Conservation (phyloP, 345 rosid species). For the Eucalyptus tenuipes region DNA sequence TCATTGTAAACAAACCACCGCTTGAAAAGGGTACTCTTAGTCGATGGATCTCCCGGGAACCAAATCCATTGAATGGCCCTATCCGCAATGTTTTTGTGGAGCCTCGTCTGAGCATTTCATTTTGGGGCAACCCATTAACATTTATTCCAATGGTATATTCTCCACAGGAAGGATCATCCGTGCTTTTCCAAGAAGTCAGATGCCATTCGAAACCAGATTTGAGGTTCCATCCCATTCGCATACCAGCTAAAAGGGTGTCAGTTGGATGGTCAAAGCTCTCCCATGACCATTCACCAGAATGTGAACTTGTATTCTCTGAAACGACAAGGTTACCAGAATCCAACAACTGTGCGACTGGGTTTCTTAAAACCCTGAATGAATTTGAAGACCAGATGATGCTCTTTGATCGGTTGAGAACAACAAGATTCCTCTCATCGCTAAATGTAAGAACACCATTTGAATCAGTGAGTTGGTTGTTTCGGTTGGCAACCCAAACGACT, state of each 20-base stretch:
- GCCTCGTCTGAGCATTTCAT: not conserved
- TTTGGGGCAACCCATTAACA: slow-evolving; percentile 9
- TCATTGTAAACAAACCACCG: accelerated
- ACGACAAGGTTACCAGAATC: slow-evolving; percentile 22
- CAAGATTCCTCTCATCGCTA: not conserved
- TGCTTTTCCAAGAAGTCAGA: slow-evolving; percentile 7
- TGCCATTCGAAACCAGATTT: not conserved
- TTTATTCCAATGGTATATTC: not conserved
- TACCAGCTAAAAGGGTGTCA: slow-evolving; percentile 12
- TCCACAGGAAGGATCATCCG: slow-evolving; percentile 11
- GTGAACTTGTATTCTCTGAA: not conserved
- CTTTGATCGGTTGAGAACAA: not conserved
- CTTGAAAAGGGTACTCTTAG: no score
- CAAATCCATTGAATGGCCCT: no score
- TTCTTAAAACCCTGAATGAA: not conserved
- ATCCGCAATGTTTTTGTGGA: accelerated
- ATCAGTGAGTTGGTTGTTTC: slow-evolving; percentile 4
- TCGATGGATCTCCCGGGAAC: accelerated
- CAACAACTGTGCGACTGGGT: slow-evolving; percentile 6
- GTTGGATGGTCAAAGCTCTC: slow-evolving; percentile 20
- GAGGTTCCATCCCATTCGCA: slow-evolving; percentile 8
- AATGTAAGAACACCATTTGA: slow-evolving; percentile 3
- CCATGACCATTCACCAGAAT: not conserved
- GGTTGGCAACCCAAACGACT: slow-evolving; percentile 30
- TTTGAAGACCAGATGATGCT: slow-evolving; percentile 7